Evolutionary conservation across 2,329 filamentous ascomycete genomes (phyloP), one percentile per base, ranked within the genome.

Genomic region (Paecilomyces dactylethromorphus): DNA sequence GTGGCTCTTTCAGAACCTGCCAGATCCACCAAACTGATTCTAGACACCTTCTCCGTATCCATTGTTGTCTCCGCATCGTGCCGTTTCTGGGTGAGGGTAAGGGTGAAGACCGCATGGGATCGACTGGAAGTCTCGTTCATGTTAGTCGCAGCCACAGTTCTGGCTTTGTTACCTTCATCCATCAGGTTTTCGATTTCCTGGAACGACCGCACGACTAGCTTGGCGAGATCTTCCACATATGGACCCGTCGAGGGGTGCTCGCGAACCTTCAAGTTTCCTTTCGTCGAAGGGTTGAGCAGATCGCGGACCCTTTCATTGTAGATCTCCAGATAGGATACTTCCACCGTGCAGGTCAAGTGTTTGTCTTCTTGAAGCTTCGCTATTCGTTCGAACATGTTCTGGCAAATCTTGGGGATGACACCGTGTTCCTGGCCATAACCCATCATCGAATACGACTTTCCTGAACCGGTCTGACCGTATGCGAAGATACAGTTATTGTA

Each of bases 401-500:
- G 90, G 75, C 94, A 99, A 78, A 99, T 99, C 69, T 87, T 90
- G 53, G 95, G 94, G 62, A 97, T 97, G 63, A 99, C 94, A 74
- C 94, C 94, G 59, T 92, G 85, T 71, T 99, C 93, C 69, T 93
- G 89, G 57, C 94, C 94, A 77, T 97, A 99, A 54, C 94, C 94
- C 94, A 99, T 99, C 93, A 99, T 99, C 32, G 92, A 97, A 76
- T 99, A 99, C 15, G 92, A 97, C 79, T 99, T 99, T 76, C 94
- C 94, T 0, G 94, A 97, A 66, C 94, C 94, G 1, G 94, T 99
- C 79, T 99, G 94, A 18, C 94, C 94, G 72, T 99, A 99, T 13
- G 94, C 94, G 73, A 99, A 99, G 71, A 99, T 99, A 82, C 94
- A 99, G 76, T 97, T 99, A 81, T 99, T 97, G 80, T 97, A 99